phyloP scores from a whole-genome alignment of 2,329 filamentous ascomycete species.

The Bipolaris zeicola region DNA sequence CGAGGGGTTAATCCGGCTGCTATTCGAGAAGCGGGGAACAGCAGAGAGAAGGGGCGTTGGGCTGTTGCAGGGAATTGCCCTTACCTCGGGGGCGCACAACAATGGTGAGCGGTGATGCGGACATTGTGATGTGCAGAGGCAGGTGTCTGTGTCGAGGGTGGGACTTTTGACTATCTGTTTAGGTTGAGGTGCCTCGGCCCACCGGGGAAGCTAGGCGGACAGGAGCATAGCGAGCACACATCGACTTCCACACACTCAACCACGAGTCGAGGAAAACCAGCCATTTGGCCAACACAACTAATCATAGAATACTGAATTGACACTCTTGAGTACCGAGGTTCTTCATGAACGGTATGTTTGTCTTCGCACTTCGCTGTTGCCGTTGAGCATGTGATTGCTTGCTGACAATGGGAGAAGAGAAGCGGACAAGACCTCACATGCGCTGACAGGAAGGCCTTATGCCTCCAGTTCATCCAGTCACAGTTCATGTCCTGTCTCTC shows the following conservation, averaged over 20 bases:
- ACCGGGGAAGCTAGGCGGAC: constrained; percentile 7
- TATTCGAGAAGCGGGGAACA: not conserved
- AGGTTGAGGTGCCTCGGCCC: constrained; percentile 17
- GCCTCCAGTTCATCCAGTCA: not conserved
- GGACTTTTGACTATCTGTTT: constrained; percentile 14
- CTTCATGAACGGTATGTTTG: too few species aligned
- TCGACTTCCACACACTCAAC: not conserved
- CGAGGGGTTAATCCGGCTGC: constrained; percentile 7
- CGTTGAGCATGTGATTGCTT: not conserved
- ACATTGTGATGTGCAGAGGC: constrained; percentile 41
- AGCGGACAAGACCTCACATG: not conserved
- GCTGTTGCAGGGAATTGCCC: constrained; percentile 4
- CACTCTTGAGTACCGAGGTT: too few species aligned
- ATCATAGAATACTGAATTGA: not conserved
- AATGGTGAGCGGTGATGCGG: constrained; percentile 51
- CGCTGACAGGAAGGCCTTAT: not conserved
- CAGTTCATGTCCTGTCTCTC: constrained; percentile 2
- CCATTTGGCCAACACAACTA: not conserved
- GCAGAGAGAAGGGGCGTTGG: not conserved
- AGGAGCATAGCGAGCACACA: too few species aligned
- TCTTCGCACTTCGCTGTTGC: too few species aligned
- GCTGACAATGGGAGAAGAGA: not conserved
- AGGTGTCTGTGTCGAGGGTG: constrained; percentile 12
- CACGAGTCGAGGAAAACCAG: not conserved
- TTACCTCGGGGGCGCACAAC: constrained; percentile 55